Evolutionary conservation across 2,329 filamentous ascomycete species (phyloP).

Genomic region (Macroventuria anomochaeta): DNA sequence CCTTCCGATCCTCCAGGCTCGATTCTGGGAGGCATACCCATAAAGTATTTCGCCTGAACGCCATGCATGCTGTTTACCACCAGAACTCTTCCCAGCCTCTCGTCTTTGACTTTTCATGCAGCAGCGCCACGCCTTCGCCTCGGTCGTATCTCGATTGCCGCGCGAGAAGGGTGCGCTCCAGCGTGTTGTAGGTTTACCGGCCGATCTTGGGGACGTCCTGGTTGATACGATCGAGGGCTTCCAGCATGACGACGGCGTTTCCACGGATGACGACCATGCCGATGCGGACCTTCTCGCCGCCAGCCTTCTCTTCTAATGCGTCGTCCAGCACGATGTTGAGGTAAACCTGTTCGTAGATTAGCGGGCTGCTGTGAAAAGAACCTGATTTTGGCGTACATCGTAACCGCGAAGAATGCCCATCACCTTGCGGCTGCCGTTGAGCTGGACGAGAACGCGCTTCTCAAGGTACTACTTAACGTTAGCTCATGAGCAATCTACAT

Average conservation of each 20-base stretch:
- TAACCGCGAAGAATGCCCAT: conserved; percentile 94
- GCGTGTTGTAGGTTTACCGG: conserved; percentile 22
- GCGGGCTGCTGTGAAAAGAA: too few relatives aligned
- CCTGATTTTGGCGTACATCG: conserved; percentile 85
- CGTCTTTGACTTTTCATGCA: background rate
- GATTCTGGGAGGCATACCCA: conserved; percentile 28
- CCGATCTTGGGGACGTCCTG: conserved; percentile 44
- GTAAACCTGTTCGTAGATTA: conserved; percentile 72
- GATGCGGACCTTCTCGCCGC: conserved; percentile 85
- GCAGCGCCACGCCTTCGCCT: background rate
- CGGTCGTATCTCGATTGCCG: conserved; percentile 7
- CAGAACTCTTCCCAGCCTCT: conserved; percentile 3
- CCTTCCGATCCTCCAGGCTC: conserved; percentile 9
- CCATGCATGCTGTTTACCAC: conserved; percentile 22
- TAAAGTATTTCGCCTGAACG: conserved; percentile 28
- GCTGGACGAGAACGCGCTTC: conserved; percentile 96
- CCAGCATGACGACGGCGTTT: conserved; percentile 98
- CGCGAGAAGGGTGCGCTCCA: background rate
- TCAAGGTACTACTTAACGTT: conserved; percentile 81
- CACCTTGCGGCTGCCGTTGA: conserved; percentile 97
- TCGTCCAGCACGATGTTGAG: conserved; percentile 98
- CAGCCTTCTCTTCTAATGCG: conserved; percentile 90
- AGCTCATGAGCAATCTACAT: conserved; percentile 10
- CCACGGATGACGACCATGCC: conserved; percentile 98
- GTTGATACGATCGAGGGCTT: conserved; percentile 57